Conservation (phyloP, 768 basidiomycete species). For the Phylloporus sp. region DNA sequence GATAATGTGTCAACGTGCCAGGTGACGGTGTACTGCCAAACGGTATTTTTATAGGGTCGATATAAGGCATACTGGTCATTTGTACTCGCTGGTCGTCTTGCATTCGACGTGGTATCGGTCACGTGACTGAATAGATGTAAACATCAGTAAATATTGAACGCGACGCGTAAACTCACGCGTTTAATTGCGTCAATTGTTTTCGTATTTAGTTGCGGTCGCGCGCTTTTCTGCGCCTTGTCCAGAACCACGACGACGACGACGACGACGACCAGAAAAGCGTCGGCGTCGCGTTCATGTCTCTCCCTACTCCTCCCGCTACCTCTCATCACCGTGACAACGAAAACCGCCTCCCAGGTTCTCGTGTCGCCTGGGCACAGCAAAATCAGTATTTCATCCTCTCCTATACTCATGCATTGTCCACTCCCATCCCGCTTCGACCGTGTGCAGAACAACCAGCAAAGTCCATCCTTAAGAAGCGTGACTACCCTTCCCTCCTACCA, state of each 20-base stretch:
- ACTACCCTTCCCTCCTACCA: conserved; percentile 30
- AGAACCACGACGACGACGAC: conserved; percentile 20
- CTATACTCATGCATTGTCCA: conserved; percentile 24
- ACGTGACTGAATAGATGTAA: conserved; percentile 17
- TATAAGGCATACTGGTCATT: too few species aligned
- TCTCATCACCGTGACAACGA: conserved; percentile 56
- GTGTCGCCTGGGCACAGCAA: conserved; percentile 50
- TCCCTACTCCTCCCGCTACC: conserved; percentile 59
- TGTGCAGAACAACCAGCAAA: conserved; percentile 45
- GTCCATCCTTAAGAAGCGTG: conserved; percentile 65
- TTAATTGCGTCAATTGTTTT: conserved; percentile 31
- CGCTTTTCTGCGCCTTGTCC: conserved; percentile 1
- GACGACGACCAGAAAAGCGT: conserved; percentile 2
- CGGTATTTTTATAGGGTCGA: rapidly evolving
- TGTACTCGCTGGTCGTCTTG: too few species aligned
- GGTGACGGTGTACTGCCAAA: conserved; percentile 9
- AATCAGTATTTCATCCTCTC: conserved; percentile 44
- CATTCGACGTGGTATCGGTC: conserved; percentile 6
- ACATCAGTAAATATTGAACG: conserved; percentile 30
- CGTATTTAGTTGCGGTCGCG: conserved; percentile 20
- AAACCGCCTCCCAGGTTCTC: conserved; percentile 35
- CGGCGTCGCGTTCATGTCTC: conserved; percentile 33
- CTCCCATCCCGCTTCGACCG: conserved; percentile 27
- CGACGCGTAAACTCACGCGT: conserved; percentile 40
- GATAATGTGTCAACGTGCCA: conserved; percentile 23